Evolutionary conservation across 345 rosid genomes (phyloP).

Genomic region (Aethionema arabicum): DNA sequence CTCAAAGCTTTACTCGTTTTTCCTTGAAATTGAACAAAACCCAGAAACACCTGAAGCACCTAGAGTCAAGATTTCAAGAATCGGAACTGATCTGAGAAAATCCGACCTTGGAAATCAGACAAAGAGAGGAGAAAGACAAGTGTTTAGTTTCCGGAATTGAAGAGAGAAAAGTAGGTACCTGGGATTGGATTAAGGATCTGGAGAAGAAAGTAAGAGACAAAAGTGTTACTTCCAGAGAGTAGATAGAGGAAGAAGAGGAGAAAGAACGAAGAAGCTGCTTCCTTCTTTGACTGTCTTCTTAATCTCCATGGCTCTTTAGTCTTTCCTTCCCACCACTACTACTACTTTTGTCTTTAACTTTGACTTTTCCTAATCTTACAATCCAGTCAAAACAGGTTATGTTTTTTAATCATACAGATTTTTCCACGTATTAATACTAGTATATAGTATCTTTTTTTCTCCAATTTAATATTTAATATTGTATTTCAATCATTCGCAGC

Average conservation of each 20-base stretch:
- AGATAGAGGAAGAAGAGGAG: slow-evolving; percentile 17
- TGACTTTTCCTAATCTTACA: slow-evolving; percentile 19
- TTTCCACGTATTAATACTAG: background rate
- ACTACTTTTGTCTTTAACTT: background rate
- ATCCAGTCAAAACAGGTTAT: background rate
- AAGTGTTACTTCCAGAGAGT: background rate
- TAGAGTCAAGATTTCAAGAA: background rate
- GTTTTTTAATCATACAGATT: background rate
- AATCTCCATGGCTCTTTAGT: background rate
- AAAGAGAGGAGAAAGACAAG: background rate
- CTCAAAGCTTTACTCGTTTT: background rate
- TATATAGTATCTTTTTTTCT: background rate
- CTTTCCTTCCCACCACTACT: background rate
- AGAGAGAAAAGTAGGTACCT: slow-evolving; percentile 19
- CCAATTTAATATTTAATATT: too few relatives aligned
- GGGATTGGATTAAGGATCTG: background rate
- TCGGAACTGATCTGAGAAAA: background rate
- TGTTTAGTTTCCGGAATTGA: too few relatives aligned
- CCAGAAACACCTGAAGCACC: background rate
- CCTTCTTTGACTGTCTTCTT: slow-evolving; percentile 24
- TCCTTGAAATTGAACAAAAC: slow-evolving; percentile 4
- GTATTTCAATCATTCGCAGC: too few relatives aligned
- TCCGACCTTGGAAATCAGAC: background rate
- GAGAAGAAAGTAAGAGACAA: slow-evolving; percentile 20
- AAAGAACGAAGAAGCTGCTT: slow-evolving; percentile 32